Evolutionary conservation across 2,329 filamentous ascomycete species (phyloP).

Genomic region (Leptographium lundbergii): DNA sequence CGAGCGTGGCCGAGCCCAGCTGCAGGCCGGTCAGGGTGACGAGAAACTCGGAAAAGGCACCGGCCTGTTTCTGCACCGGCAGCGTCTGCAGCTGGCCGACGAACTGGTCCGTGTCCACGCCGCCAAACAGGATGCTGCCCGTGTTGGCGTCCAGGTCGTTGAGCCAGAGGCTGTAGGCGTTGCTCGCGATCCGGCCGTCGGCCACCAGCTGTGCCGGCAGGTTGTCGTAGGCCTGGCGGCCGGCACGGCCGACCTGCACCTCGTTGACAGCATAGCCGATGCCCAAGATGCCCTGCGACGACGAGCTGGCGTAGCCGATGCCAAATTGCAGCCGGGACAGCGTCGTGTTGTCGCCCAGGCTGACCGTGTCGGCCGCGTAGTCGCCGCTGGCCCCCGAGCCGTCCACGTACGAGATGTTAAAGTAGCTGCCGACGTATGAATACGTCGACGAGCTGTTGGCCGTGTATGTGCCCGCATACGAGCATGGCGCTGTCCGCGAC

Average conservation of each 20-base stretch:
- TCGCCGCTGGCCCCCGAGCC: constrained; percentile 65
- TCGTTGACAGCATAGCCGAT: constrained; percentile 76
- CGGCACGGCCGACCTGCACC: constrained; percentile 50
- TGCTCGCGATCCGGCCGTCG: constrained; percentile 48
- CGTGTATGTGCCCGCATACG: constrained; percentile 50
- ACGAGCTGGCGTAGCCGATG: constrained; percentile 51
- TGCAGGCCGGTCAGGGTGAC: constrained; percentile 53
- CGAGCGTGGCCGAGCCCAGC: constrained; percentile 29
- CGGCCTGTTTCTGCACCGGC: constrained; percentile 45
- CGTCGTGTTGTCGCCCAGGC: constrained; percentile 33
- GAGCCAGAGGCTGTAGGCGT: constrained; percentile 63
- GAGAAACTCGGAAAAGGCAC: constrained; percentile 48
- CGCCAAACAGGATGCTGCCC: constrained; percentile 63
- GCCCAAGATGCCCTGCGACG: constrained; percentile 64
- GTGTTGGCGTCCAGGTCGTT: constrained; percentile 55
- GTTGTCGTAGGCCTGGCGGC: constrained; percentile 48
- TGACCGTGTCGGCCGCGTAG: constrained; percentile 65
- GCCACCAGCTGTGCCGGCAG: constrained; percentile 53
- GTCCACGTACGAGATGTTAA: constrained; percentile 84
- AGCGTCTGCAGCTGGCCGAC: constrained; percentile 50
- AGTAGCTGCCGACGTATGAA: constrained; percentile 56
- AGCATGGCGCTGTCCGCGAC: constrained; percentile 36
- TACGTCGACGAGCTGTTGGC: constrained; percentile 67
- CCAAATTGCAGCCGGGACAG: constrained; percentile 56
- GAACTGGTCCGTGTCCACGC: constrained; percentile 56